Evolutionary conservation across 768 basidiomycete species (phyloP).

Genomic region (Leccinum aurantiacum): DNA sequence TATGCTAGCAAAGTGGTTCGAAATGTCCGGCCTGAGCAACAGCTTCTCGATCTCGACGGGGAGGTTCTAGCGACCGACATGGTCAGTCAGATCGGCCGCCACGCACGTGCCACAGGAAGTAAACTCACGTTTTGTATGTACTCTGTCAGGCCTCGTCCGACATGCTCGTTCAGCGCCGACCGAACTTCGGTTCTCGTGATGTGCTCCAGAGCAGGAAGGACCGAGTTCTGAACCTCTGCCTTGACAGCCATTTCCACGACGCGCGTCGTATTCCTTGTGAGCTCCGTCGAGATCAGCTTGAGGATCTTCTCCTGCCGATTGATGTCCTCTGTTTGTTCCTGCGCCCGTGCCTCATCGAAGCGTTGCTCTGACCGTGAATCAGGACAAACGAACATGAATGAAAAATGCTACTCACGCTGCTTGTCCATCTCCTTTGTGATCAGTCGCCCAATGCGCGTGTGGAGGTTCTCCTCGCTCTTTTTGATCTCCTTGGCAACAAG

Average conservation of each 20-base stretch:
- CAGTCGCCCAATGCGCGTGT: constrained; percentile 72
- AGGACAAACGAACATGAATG: constrained; percentile 5
- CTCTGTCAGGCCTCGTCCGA: constrained; percentile 70
- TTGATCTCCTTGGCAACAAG: constrained; percentile 74
- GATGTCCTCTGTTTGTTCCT: constrained; percentile 80
- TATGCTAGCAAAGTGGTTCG: constrained; percentile 72
- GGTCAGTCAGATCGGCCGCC: constrained; percentile 10
- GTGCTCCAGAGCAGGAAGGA: constrained; percentile 77
- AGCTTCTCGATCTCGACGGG: constrained; percentile 80
- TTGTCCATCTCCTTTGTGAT: constrained; percentile 88
- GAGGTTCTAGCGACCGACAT: constrained; percentile 49
- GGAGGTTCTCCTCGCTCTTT: constrained; percentile 79
- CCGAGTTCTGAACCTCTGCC: constrained; percentile 78
- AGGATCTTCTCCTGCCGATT: constrained; percentile 85
- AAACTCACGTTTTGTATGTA: constrained; percentile 66
- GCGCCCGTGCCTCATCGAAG: constrained; percentile 74
- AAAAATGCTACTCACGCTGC: constrained; percentile 59
- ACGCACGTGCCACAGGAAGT: not conserved
- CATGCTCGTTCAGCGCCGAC: constrained; percentile 72
- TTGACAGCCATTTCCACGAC: constrained; percentile 90
- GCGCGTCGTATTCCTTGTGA: constrained; percentile 84
- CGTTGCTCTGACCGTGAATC: constrained; percentile 63
- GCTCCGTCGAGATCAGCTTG: constrained; percentile 82
- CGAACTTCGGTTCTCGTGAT: constrained; percentile 84
- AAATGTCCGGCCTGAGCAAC: constrained; percentile 72